These are phyloP conservation scores for Ensete glaucum DNA, from an alignment of 176 grass and related monocot genomes.

Conservation along the genomic window DNA sequence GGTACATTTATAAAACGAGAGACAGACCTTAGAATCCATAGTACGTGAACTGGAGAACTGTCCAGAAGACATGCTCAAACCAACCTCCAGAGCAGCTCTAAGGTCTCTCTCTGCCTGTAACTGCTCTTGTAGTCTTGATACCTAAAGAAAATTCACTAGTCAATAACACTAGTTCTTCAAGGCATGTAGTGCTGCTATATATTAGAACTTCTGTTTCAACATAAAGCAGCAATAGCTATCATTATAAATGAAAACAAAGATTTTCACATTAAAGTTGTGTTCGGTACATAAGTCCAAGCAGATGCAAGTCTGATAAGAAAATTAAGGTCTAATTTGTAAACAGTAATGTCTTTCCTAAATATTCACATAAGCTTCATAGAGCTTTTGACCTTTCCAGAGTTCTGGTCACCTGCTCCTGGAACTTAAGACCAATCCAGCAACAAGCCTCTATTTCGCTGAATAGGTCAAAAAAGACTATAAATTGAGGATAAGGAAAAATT, in stretches of 20 bases:
- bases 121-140: conserved; percentile 97
- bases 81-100: conserved; percentile 96
- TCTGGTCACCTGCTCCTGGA: too few species aligned
- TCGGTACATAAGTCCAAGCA: neutral
- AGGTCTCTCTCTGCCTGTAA: conserved; percentile 95
- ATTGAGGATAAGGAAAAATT: too few species aligned
- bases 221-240: neutral
- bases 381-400: too few species aligned
- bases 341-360: too few species aligned
- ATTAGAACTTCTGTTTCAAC: neutral
- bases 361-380: too few species aligned
- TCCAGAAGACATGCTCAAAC: conserved; percentile 88
- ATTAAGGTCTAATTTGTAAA: too few species aligned
- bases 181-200: neutral
- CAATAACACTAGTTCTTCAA: conserved; percentile 3
- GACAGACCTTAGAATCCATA: conserved; percentile 84
- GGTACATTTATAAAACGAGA: neutral
- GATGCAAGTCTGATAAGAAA: too few species aligned
- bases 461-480: too few species aligned
- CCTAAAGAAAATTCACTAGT: conserved; percentile 36
- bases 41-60: conserved; percentile 57
- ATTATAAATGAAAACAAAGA: neutral
- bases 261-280: neutral
- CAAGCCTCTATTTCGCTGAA: too few species aligned
- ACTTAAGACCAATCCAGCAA: too few species aligned